Base-by-base conservation (phyloP, 192 early-diverging fungal genomes). In the Phycomyces blakesleeanus region DNA sequence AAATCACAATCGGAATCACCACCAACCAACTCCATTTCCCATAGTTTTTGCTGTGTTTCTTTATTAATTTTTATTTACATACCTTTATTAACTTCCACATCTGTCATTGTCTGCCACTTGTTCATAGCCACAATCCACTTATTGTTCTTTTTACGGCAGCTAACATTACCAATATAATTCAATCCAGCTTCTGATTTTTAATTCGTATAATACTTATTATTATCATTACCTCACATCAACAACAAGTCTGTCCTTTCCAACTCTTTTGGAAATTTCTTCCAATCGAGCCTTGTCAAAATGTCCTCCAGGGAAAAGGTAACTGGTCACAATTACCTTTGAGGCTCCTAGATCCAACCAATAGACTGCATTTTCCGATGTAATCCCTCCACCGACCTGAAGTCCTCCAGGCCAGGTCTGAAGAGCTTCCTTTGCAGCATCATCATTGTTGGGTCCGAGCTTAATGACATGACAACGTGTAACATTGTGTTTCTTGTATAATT, bases 61-160 rank as follows among this genome's bases (percentile, higher is more conserved):
- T 14, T 41, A 6, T 61, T 52, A 55, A 12, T 55, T 75, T 8
- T 62, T 15, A 50, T 58, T 16, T 67, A 57, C 34, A 52, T 76
- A 84, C 89, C 88, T 42, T 84, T 66, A 57, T 81, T 85, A 39
- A 99, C 85, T 34, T 75, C 76, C 85, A 89, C 91, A 63, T 97
- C 91, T 9, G 97, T 98, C 59, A 91, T 78, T 1, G 90, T 95
- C 74, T 98, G 95, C 97, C 97, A 99, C 66, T 95, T 91, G 72
- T 99, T 84, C 94, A 96, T 99, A 3, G 97, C 95, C 14, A 99
- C 94, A 3, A 93, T 72, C 97, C 95, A 99, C 41, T 85, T 82
- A 53, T 75, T 75, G 7, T 72, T 87, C 11, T 68, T 55, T 16
- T 83, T 76, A 41, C 91, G 77, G 71, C 95, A 97, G 74, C 94